Conservation (phyloP, 441 rosid genomes). For the Raphanus hybrid region DNA sequence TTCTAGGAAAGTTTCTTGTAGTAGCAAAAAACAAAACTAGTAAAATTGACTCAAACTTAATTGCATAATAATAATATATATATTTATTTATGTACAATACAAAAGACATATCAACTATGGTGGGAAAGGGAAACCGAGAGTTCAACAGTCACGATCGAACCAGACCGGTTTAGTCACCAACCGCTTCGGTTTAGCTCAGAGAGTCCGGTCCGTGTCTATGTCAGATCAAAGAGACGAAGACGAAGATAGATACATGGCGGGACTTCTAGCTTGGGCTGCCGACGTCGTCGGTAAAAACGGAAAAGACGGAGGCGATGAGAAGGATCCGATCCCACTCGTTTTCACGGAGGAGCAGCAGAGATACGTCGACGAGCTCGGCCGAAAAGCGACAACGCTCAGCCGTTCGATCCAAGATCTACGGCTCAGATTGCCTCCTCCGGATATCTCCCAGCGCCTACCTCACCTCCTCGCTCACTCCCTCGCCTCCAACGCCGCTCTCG, state of each 20-base stretch:
- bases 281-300: conserved; percentile 75
- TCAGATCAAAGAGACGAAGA: neutral
- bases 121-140: neutral
- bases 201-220: neutral
- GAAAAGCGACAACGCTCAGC: conserved; percentile 69
- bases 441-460: conserved; percentile 89
- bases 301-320: conserved; percentile 40
- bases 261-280: conserved; percentile 85
- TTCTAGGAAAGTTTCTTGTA: too few relatives aligned
- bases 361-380: conserved; percentile 69
- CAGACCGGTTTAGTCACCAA: neutral
- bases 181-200: conserved; percentile 25
- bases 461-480: conserved; percentile 90
- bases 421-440: conserved; percentile 80
- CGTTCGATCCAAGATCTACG: conserved; percentile 89
- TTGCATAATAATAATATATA: too few relatives aligned
- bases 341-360: conserved; percentile 55
- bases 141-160: neutral
- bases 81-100: too few relatives aligned
- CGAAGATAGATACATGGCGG: conserved; percentile 58
- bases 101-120: too few relatives aligned
- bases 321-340: conserved; percentile 41
- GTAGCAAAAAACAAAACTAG: too few relatives aligned
- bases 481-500: conserved; percentile 88
- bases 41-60: too few relatives aligned